Evolutionary conservation across 177 flowering plant species (phyloP).

Genomic region (Vitis hybrid): DNA sequence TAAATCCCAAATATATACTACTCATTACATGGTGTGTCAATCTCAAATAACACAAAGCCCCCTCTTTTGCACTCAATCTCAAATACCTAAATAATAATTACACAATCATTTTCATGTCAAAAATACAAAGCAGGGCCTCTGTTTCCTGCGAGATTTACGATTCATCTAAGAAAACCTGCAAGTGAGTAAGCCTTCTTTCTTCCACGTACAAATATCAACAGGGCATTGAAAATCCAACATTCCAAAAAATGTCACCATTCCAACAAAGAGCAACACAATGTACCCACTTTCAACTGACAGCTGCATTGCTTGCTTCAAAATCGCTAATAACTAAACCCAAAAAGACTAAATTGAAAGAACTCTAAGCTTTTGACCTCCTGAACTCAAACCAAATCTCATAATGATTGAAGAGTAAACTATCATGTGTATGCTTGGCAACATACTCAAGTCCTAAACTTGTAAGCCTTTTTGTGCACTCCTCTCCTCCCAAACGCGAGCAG

Average conservation of each 20-base stretch:
- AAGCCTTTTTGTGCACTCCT: conserved; percentile 80
- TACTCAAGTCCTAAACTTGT: conserved; percentile 69
- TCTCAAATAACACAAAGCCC: background rate
- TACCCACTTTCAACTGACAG: background rate
- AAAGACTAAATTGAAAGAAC: background rate
- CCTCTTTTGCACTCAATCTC: background rate
- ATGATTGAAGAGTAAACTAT: conserved; percentile 92
- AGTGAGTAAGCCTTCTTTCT: background rate
- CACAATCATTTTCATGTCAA: background rate
- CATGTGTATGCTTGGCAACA: conserved; percentile 81
- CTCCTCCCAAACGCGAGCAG: conserved; percentile 89
- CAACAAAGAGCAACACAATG: conserved; percentile 4
- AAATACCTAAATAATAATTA: background rate
- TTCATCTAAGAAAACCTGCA: background rate
- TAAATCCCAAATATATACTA: background rate
- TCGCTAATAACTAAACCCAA: conserved; percentile 2
- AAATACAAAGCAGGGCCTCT: background rate
- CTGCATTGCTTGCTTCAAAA: conserved; percentile 1
- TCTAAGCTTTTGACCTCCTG: conserved; percentile 51
- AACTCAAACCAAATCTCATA: conserved; percentile 98
- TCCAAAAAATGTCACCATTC: conserved; percentile 1
- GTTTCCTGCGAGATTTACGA: background rate
- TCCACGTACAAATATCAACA: background rate
- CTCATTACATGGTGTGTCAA: conserved; percentile 2
- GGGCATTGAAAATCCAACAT: background rate